Evolutionary conservation across 768 basidiomycete species (phyloP), one percentile per base, ranked within the genome.

Genomic region (Tricholoma terreum): DNA sequence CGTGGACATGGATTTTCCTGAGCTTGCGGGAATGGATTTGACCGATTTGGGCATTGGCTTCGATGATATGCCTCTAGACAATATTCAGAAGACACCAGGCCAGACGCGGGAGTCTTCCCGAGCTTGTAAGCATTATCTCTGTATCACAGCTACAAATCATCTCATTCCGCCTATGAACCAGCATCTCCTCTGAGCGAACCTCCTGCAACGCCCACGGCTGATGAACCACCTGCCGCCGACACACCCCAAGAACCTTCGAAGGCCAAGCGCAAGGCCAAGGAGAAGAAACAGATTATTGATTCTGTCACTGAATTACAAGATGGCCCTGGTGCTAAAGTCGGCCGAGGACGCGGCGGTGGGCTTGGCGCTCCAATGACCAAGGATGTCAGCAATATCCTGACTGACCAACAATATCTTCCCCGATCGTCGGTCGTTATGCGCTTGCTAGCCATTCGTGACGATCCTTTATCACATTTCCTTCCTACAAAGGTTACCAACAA

Each of bases 201-300:
- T 43, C 92, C 92, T 6, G 73, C 78, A 24, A 94, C 93, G 2
- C 92, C 93, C 22, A 89, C 89, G 1, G 86, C 87, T 11, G 81
- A 83, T 22, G 68, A 80, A 6, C 72, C 77, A 36, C 62, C 80
- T 55, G 77, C 80, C 6, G 78, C 83, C 2, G 61, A 60, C 4
- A 77, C 77, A 4, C 57, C 78, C 9, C 78, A 75, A 27, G 78
- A 76, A 51, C 60, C 62, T 36, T 50, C 65, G 34, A 78, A 77
- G 57, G 67, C 65, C 65, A 76, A 81, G 75, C 75, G 81, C 63
- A 82, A 86, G 71, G 61, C 70, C 34, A 85, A 83, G 61, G 86
- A 89, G 66, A 92, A 87, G 79, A 95, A 89, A 71, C 88, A 91
- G 62, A 91, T 94, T 45, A 89, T 96, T 55, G 95, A 98, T 69